Evolutionary conservation across 1,284 basidiomycete species (phyloP).

Genomic region (Cutaneotrichosporon sp.): DNA sequence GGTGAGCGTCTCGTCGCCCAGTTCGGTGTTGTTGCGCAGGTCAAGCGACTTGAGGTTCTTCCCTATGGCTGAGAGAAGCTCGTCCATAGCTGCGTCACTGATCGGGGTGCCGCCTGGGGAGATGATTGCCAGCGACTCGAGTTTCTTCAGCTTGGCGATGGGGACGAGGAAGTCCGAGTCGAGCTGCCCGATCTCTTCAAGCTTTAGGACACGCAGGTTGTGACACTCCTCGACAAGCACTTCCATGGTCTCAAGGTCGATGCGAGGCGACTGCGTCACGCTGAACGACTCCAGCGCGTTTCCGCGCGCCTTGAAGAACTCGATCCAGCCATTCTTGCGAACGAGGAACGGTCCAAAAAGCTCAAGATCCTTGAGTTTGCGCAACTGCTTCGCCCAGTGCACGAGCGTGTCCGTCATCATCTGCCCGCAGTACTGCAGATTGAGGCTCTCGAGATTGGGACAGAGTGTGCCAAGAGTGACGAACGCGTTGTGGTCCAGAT

Average conservation of each 20-base stretch:
- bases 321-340: conserved; percentile 69
- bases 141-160: conserved; percentile 54
- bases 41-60: conserved; percentile 60
- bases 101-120: conserved; percentile 51
- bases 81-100: conserved; percentile 62
- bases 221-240: conserved; percentile 65
- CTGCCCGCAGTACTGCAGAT: conserved; percentile 84
- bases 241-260: conserved; percentile 70
- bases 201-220: conserved; percentile 66
- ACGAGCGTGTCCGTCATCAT: conserved; percentile 69
- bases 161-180: conserved; percentile 63
- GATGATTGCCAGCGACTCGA: conserved; percentile 44
- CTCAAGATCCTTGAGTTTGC: conserved; percentile 67
- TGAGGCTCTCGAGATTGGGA: conserved; percentile 71
- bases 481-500: conserved; percentile 66
- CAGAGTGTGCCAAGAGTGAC: conserved; percentile 71
- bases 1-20: conserved; percentile 62
- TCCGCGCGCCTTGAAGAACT: conserved; percentile 68
- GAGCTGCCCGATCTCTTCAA: conserved; percentile 76
- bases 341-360: conserved; percentile 89
- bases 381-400: conserved; percentile 66
- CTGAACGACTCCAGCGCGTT: conserved; percentile 68
- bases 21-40: conserved; percentile 63
- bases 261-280: conserved; percentile 82
- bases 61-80: conserved; percentile 61